Evolutionary conservation across 768 basidiomycete genomes (phyloP), one percentile per base, ranked within the genome.

Genomic region (Cystofilobasidium macerans): DNA sequence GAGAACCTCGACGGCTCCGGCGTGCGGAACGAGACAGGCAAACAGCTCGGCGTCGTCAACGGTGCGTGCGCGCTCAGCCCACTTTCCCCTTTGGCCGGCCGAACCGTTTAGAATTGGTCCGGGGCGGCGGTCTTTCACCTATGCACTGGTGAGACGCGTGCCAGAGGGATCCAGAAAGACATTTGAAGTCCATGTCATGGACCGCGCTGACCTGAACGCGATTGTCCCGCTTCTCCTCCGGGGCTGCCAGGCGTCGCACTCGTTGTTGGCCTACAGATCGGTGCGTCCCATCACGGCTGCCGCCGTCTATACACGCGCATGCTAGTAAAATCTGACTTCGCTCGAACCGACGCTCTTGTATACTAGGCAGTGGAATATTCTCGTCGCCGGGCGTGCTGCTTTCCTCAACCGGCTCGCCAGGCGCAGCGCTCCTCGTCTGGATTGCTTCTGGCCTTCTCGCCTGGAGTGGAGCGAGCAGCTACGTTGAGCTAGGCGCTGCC

Each of bases 221-320:
- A 38, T 7, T 24, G 32, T 20, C 38, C 24, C 33, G 12, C 9
- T 8, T 36, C 8, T 35, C 24, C 18, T 45, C 36, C 42, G 18
- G n/a, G n/a, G 22, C 18, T 16, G 3, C 6, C 33, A 65, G 64
- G 64, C 9, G 47, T 66, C 28, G 65, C 65, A 13, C 53, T 66
- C 22, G 65, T 66, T 18, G 65, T 66, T 30, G 65, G 65, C 33
- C 48, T 66, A 9, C 65, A 66, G 24, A 59, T 66, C 11, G 65
- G 65, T 22, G 26, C 36, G 45, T n/a, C n/a, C 8, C 35, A 3
- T 35, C n/a, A 13, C 24, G 14, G 42, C 5, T 5, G 16, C 7
- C 16, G 14, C 42, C 42, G 16, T 42, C 22, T 18, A 20, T 14
- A 14, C 36, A 38, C 36, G 36, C 36, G 36, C 8, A 13, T 14